Percentiles rank a stretch among this genome's conserved stretches.
phyloP scores from a whole-genome alignment of 2,329 filamentous ascomycete genomes.

The Hymenoscyphus occultus region DNA sequence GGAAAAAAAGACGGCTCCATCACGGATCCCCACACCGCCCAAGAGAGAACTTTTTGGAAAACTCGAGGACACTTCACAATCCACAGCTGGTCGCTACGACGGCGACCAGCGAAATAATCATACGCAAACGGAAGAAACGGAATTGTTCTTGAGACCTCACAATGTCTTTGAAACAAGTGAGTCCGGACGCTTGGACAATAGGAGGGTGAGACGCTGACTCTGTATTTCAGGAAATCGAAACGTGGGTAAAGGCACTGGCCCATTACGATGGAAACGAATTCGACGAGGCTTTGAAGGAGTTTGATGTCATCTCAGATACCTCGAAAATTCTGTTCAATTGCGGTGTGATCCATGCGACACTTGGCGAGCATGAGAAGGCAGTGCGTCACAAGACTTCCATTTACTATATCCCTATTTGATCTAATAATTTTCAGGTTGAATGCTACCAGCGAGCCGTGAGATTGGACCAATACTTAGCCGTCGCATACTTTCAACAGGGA shows the following conservation, averaged over 20 bases:
- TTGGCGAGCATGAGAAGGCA: conserved; percentile 93
- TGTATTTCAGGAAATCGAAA: conserved; percentile 81
- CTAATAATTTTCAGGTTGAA: conserved; percentile 65
- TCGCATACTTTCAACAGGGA: conserved; percentile 97
- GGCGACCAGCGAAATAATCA: conserved; percentile 26
- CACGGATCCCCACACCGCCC: conserved; percentile 14
- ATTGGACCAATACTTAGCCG: conserved; percentile 91
- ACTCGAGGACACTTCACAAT: conserved; percentile 19
- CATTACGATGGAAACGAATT: conserved; percentile 98
- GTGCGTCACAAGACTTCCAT: conserved; percentile 52
- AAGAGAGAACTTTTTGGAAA: neutral
- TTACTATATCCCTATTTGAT: conserved; percentile 6
- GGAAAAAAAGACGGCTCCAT: conserved; percentile 10
- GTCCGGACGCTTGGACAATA: conserved; percentile 19
- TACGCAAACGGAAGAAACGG: conserved; percentile 5
- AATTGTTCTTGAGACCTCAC: conserved; percentile 16
- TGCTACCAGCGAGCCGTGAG: conserved; percentile 89
- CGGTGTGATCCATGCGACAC: conserved; percentile 93
- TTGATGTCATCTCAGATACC: conserved; percentile 86
- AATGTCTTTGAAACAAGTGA: conserved; percentile 45
- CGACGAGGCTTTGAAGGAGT: conserved; percentile 79
- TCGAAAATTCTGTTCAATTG: conserved; percentile 99
- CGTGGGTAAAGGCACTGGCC: conserved; percentile 87
- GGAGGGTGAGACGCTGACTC: conserved; percentile 14
- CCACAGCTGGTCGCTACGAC: conserved; percentile 26